Percentiles rank a stretch among this genome's conserved stretches.
These are phyloP conservation scores for Epichloe festucae DNA, from an alignment of 2,329 filamentous ascomycete genomes.

Conservation along the genomic window DNA sequence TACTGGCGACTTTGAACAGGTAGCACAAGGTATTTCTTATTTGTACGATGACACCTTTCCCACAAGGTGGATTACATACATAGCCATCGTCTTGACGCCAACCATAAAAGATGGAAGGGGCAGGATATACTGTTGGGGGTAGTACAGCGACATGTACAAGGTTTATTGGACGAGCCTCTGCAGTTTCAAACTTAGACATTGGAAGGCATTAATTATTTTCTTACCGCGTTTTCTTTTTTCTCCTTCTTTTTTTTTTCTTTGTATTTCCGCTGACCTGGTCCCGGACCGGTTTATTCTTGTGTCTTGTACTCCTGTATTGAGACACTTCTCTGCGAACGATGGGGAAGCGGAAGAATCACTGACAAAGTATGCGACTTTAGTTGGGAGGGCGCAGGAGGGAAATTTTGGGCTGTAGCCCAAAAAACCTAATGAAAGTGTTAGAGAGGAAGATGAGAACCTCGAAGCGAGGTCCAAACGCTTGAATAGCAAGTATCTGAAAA, in stretches of 20 bases:
- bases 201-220: slow-evolving; percentile 3
- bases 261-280: neutral
- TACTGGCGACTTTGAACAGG: neutral
- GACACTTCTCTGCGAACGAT: neutral
- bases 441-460: slow-evolving; percentile 5
- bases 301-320: neutral
- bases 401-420: neutral
- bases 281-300: neutral
- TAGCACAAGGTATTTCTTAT: slow-evolving; percentile 2
- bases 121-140: neutral
- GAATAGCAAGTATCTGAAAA: slow-evolving; percentile 17
- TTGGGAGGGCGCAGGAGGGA: slow-evolving; percentile 1
- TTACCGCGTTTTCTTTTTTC: slow-evolving; percentile 1
- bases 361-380: neutral
- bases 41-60: neutral
- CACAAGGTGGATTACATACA: neutral
- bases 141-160: slow-evolving; percentile 3
- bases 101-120: neutral
- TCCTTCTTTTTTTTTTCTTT: slow-evolving; percentile 1
- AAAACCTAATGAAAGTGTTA: slow-evolving; percentile 2
- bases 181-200: slow-evolving; percentile 4
- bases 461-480: slow-evolving; percentile 9
- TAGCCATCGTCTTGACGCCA: neutral
- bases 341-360: neutral
- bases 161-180: slow-evolving; percentile 1